phyloP scores from a whole-genome alignment of 2,329 filamentous ascomycete species.

The Fusarium agapanthi region DNA sequence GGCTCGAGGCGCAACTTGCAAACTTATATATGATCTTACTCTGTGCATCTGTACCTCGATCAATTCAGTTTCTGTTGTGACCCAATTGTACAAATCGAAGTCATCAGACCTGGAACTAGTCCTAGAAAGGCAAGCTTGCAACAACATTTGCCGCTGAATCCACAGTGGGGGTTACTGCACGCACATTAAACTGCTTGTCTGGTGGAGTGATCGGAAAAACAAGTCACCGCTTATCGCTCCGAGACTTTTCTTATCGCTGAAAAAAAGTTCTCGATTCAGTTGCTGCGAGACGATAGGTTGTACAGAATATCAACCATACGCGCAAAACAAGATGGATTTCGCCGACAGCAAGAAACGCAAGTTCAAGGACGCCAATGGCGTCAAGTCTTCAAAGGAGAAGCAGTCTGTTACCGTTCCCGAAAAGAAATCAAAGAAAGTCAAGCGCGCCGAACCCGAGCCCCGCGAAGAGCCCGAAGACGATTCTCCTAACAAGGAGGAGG shows the following conservation, averaged over 20 bases:
- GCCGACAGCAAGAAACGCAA: constrained; percentile 56
- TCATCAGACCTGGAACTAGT: constrained; percentile 16
- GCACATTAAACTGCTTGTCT: not conserved
- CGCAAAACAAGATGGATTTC: constrained; percentile 46
- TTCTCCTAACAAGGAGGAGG: constrained; percentile 41
- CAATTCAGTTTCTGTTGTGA: constrained; percentile 5
- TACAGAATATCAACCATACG: constrained; percentile 19
- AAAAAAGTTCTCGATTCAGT: constrained; percentile 39
- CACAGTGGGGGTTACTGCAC: constrained; percentile 27
- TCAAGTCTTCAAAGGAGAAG: constrained; percentile 40
- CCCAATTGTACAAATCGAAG: not conserved
- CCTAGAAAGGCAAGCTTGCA: constrained; percentile 18
- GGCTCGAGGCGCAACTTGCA: not conserved
- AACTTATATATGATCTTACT: not conserved
- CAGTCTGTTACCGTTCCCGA: constrained; percentile 37
- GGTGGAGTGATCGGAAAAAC: constrained; percentile 27
- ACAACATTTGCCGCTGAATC: constrained; percentile 35
- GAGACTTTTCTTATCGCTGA: constrained; percentile 40
- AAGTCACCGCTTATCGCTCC: constrained; percentile 30
- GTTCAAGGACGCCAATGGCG: constrained; percentile 48
- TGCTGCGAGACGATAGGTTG: constrained; percentile 12
- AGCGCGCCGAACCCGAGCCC: constrained; percentile 46
- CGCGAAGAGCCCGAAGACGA: constrained; percentile 39
- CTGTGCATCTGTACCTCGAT: not conserved
- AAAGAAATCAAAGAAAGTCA: constrained; percentile 55